Base-by-base conservation (phyloP, 2,329 filamentous ascomycete genomes). In the Beauveria brongniartii region DNA sequence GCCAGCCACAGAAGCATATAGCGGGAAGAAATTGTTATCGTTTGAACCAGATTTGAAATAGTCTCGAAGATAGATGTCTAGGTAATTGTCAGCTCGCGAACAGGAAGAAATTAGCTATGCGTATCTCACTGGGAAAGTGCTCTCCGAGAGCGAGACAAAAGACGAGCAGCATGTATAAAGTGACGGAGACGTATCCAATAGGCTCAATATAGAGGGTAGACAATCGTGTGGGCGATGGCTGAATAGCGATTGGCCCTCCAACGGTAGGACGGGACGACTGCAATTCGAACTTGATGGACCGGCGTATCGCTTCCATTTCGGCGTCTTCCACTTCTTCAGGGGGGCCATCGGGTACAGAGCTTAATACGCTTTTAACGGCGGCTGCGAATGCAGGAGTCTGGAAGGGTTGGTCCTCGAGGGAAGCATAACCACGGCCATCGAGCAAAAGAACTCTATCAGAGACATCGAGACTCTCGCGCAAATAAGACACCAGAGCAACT, bases 381-480 rank as follows among this genome's bases (percentile, higher is more conserved):
- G 41, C 41, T 5, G 48, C 57, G n/a, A 59, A 59, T 0, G 48
- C 40, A 8, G 57, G 48, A 12, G 57, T 59, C 50, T 59, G 57
- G 41, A 59, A 59, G 14, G 57, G 57, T 9, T 59, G 50, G 3
- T 53, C 50, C 16, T 59, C 48, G 6, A 59, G 57, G 6, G 57
- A 37, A 10, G 57, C 57, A 4, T 59, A 59, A 0, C 57, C 57
- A 3, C 48, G 57, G 12, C 57, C 57, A 12, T 59, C 57, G 16
- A 59, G 57, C 40, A 59, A 41, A 3, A 59, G 50, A 37, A 59
- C 50, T 47, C 57, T n/a, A 10, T 59, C 57, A 18, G 50, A 51
- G 30, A 59, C 57, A 20, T 59, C 57, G n/a, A 59, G 50, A 20
- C 46, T 22, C 41, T 59, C 57, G 8, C 57, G 57, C 40, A 59